These are phyloP conservation scores for Ogataea neopini DNA, from an alignment of 805 yeast species.

Conservation along the genomic window DNA sequence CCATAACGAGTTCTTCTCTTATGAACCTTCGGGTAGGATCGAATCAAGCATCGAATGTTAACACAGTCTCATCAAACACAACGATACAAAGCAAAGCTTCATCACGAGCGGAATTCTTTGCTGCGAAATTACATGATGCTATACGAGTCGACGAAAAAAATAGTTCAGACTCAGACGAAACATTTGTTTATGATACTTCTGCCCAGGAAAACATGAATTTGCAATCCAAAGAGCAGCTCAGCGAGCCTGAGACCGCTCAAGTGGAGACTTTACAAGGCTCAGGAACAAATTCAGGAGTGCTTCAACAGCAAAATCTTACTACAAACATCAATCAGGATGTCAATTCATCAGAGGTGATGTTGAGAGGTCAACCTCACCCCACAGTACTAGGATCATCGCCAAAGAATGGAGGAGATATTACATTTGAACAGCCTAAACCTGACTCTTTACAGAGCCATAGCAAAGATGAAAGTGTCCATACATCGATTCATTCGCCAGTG, in stretches of 20 bases:
- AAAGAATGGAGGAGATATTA: background rate
- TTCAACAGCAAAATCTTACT: constrained; percentile 7
- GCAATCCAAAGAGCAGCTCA: constrained; percentile 3
- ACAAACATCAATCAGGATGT: constrained; percentile 10
- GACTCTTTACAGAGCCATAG: background rate
- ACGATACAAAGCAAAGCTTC: constrained; percentile 48
- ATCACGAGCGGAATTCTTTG: constrained; percentile 88
- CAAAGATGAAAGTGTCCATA: constrained; percentile 11
- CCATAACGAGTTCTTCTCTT: constrained; percentile 26
- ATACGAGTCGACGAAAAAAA: constrained; percentile 80
- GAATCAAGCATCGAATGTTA: constrained; percentile 20
- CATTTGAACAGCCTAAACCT: background rate
- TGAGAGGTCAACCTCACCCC: constrained; percentile 10
- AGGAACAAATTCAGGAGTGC: no score
- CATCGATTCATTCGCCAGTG: constrained; percentile 17
- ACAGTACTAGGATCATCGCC: constrained; percentile 5
- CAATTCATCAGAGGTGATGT: constrained; percentile 7
- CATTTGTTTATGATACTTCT: constrained; percentile 84
- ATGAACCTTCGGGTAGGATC: constrained; percentile 28
- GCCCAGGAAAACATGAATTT: constrained; percentile 15
- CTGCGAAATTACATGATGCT: constrained; percentile 92
- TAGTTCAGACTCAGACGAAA: constrained; percentile 82
- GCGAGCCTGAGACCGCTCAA: constrained; percentile 29
- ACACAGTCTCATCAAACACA: constrained; percentile 29
- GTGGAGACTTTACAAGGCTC: constrained; percentile 14